Evolutionary conservation across 2,329 filamentous ascomycete species (phyloP), one percentile per base, ranked within the genome.

Genomic region (Lecanosticta acicola): DNA sequence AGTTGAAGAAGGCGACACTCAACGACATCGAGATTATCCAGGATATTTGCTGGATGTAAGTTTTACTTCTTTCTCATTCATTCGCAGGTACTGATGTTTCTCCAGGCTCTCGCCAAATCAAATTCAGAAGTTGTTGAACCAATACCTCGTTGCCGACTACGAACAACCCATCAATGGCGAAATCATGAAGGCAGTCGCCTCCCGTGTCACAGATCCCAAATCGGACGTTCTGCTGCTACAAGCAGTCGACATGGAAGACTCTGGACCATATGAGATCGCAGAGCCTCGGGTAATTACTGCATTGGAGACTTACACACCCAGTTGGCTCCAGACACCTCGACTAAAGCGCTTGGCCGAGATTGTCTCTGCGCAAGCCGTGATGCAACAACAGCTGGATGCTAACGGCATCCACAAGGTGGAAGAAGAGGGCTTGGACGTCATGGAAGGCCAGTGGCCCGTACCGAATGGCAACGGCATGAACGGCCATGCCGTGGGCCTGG

Each of bases 11-110:
- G 74, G 93, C 93, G 7, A 98, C 93, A 1, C 73, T 98, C 65
- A 98, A 97, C 67, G 93, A 98, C 63, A 98, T 98, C 61, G 93
- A 98, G 71, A 98, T 98, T 61, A 98, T 98, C 62, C 93, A 98
- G 73, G 93, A 98, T 67, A 98, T 98, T 61, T 98, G 93, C 79
- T 97, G 91, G 91, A 97, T 97, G 91, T 94, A 73, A 81, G 87
- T 79, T 29, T 39, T 32, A 29, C 24, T 29, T 29, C 7, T 7
- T 11, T 5, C 5, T 33, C 8, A 3, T 32, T 5, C 20, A 38
- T 24, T 18, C 10, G 19, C 4, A 10, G 38, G 16, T n/a, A 49
- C 53, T 57, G 39, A 55, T 52, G 35, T 40, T 32, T n/a, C 24
- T 38, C 13, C 51, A 93, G 87, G 87, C 79, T 98, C 43, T 96